Conservation (phyloP, 148 eudicot genomes). For the Cornus kousa region DNA sequence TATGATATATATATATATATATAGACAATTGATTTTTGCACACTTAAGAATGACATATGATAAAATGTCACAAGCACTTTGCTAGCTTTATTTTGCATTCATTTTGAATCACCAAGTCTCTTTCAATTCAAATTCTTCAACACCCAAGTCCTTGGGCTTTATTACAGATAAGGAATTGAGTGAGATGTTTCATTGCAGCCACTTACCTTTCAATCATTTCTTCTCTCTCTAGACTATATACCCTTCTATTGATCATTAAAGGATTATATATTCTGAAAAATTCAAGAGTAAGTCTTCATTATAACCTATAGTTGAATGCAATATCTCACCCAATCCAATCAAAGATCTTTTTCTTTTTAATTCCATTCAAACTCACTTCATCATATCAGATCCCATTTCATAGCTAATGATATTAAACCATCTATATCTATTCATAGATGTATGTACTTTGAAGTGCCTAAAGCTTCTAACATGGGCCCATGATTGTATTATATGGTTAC, state of each 20-base stretch:
- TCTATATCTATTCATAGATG: too few relatives aligned
- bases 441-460: not conserved
- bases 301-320: not conserved
- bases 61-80: not conserved
- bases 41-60: not conserved
- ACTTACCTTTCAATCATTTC: conserved; percentile 1
- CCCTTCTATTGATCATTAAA: not conserved
- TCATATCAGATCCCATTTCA: not conserved
- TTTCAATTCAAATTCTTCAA: not conserved
- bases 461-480: not conserved
- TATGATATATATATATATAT: too few relatives aligned
- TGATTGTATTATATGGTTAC: too few relatives aligned
- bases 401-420: not conserved
- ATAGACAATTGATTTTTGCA: not conserved
- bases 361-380: conserved; percentile 5
- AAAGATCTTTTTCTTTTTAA: not conserved
- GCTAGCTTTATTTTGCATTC: not conserved
- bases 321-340: not conserved
- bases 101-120: not conserved
- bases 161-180: conserved; percentile 7
- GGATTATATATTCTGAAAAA: not conserved
- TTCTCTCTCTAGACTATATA: not conserved
- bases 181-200: conserved; percentile 5
- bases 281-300: not conserved
- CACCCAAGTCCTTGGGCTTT: not conserved